These are phyloP conservation scores for Pseudovirgaria hyperparasitica DNA, from an alignment of 2,329 filamentous ascomycete species.

Conservation along the genomic window DNA sequence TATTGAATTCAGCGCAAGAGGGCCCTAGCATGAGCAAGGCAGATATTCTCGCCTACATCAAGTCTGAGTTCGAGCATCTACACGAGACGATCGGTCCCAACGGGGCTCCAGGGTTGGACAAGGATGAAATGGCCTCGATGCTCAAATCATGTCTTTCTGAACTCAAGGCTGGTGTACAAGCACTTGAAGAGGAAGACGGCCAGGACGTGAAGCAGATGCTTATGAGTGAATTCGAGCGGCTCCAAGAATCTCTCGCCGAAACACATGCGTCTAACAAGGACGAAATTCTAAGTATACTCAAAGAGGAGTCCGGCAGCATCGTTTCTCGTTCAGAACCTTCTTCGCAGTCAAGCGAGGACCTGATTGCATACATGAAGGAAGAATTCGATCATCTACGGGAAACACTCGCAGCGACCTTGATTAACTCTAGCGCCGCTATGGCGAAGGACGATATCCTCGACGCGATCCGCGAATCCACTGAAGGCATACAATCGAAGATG, in stretches of 20 bases:
- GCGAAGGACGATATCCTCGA: slow-evolving; percentile 59
- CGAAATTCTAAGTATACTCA: slow-evolving; percentile 48
- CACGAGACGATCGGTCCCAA: slow-evolving; percentile 44
- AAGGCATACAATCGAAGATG: slow-evolving; percentile 28
- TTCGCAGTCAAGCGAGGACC: slow-evolving; percentile 27
- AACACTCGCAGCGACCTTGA: slow-evolving; percentile 39
- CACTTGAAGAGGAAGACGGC: slow-evolving; percentile 22
- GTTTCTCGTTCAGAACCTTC: slow-evolving; percentile 23
- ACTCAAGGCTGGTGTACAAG: slow-evolving; percentile 26
- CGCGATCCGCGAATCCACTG: slow-evolving; percentile 41
- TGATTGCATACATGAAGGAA: slow-evolving; percentile 38
- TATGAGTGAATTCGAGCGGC: slow-evolving; percentile 68
- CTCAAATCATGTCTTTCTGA: too few species aligned
- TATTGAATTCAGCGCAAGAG: too few species aligned
- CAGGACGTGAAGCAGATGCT: slow-evolving; percentile 53
- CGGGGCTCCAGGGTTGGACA: slow-evolving; percentile 21
- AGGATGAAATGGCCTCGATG: slow-evolving; percentile 26
- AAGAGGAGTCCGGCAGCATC: slow-evolving; percentile 36
- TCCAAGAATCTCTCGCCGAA: slow-evolving; percentile 63
- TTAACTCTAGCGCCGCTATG: slow-evolving; percentile 30
- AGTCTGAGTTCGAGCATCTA: slow-evolving; percentile 47
- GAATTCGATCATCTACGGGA: slow-evolving; percentile 51
- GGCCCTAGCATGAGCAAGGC: slow-evolving; percentile 27
- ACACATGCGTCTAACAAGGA: slow-evolving; percentile 44
- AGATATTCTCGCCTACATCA: slow-evolving; percentile 38